These are phyloP conservation scores for Fusarium buharicum DNA, from an alignment of 2,329 filamentous ascomycete species.

Conservation along the genomic window DNA sequence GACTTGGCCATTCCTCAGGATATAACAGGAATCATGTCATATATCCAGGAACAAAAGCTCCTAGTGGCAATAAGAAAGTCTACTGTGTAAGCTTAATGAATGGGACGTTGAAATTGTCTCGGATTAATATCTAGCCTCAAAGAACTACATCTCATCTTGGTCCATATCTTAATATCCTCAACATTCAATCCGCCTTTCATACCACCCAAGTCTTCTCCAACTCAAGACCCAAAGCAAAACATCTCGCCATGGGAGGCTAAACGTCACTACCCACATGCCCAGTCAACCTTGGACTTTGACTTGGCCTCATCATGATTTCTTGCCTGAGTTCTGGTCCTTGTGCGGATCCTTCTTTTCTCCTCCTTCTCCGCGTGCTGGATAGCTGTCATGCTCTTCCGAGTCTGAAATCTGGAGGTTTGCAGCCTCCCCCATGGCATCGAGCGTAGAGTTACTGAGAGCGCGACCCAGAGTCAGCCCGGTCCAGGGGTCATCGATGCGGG, in stretches of 20 bases:
- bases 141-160: not conserved
- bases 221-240: slow-evolving; percentile 2
- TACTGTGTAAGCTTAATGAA: not conserved
- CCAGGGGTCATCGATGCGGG: not conserved
- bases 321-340: not conserved
- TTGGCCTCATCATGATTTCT: not conserved
- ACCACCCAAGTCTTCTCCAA: not conserved
- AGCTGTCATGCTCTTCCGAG: not conserved
- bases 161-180: slow-evolving; percentile 3
- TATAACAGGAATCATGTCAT: not conserved
- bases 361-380: not conserved
- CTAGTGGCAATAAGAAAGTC: not conserved
- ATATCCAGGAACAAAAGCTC: not conserved
- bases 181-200: not conserved
- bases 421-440: too few relatives aligned
- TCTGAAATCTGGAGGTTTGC: not conserved
- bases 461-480: not conserved
- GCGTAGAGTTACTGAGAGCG: too few relatives aligned
- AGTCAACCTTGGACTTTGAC: not conserved
- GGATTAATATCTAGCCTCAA: slow-evolving; percentile 13
- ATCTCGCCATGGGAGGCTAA: slow-evolving; percentile 6
- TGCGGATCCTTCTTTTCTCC: not conserved
- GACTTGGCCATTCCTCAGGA: slow-evolving; percentile 7
- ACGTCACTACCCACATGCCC: not conserved
- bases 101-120: slow-evolving; percentile 10